Conservation (phyloP, 768 basidiomycete species). For the Podaxis rugospora region DNA sequence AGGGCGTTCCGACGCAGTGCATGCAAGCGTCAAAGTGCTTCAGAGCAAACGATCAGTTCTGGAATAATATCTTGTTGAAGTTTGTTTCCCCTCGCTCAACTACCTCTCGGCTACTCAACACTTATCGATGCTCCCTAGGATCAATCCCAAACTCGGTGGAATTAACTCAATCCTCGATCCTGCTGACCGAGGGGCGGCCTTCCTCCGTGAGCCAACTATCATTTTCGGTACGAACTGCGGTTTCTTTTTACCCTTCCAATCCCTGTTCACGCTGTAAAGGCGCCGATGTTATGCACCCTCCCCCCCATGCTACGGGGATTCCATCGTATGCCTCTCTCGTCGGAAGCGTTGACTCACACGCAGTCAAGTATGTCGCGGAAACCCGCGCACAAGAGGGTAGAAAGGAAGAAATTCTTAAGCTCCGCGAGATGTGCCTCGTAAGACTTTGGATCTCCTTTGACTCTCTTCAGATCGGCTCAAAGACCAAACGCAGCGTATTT, state of each 20-base stretch:
- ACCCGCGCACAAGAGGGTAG: conserved; percentile 65
- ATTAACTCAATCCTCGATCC: conserved; percentile 74
- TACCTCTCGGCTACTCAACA: neutral
- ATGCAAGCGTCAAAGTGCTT: conserved; percentile 60
- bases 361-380: conserved; percentile 66
- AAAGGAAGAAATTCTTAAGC: conserved; percentile 73
- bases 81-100: conserved; percentile 25
- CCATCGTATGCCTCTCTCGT: conserved; percentile 83
- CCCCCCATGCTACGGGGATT: conserved; percentile 71
- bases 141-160: conserved; percentile 83
- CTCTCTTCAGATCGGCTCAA: neutral
- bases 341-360: conserved; percentile 72
- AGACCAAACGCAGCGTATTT: conserved; percentile 39
- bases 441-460: conserved; percentile 2
- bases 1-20: conserved; percentile 80
- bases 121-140: conserved; percentile 31
- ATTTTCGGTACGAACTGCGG: conserved; percentile 9
- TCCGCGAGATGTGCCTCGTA: conserved; percentile 63
- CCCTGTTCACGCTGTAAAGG: conserved; percentile 31
- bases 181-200: conserved; percentile 40
- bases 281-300: conserved; percentile 81
- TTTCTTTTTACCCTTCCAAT: neutral
- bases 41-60: conserved; percentile 71
- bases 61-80: conserved; percentile 80
- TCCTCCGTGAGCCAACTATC: conserved; percentile 68